These are phyloP conservation scores for Leccinellum albellum DNA, from an alignment of 768 basidiomycete genomes.

Conservation along the genomic window DNA sequence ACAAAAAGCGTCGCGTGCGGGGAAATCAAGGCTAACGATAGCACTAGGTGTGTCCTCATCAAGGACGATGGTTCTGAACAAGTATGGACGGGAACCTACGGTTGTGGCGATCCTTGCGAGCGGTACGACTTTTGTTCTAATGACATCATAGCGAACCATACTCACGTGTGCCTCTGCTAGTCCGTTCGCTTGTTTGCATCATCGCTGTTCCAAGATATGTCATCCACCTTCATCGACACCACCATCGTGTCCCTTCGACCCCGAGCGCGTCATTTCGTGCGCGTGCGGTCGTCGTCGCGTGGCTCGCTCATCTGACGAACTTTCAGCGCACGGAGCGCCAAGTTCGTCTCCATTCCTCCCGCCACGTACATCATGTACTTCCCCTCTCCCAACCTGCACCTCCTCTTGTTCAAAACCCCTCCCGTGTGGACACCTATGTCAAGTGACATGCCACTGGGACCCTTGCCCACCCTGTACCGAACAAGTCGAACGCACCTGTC, in stretches of 20 bases:
- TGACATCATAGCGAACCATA: background rate
- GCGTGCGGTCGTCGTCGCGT: slow-evolving; percentile 67
- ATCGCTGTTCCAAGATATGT: slow-evolving; percentile 70
- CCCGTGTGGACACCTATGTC: slow-evolving; percentile 74
- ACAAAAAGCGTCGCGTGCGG: slow-evolving; percentile 62
- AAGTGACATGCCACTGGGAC: slow-evolving; percentile 66
- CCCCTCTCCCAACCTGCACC: slow-evolving; percentile 78
- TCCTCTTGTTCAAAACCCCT: slow-evolving; percentile 64
- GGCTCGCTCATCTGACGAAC: slow-evolving; percentile 37
- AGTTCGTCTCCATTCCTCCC: slow-evolving; percentile 25
- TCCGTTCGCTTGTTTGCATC: slow-evolving; percentile 71
- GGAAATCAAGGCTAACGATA: slow-evolving; percentile 46
- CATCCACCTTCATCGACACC: slow-evolving; percentile 66
- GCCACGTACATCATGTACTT: slow-evolving; percentile 54
- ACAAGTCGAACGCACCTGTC: slow-evolving; percentile 70
- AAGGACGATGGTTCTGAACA: slow-evolving; percentile 34
- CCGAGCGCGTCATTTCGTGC: slow-evolving; percentile 63
- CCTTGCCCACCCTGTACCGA: slow-evolving; percentile 78
- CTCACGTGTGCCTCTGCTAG: slow-evolving; percentile 30
- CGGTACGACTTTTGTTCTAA: slow-evolving; percentile 35
- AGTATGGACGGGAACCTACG: slow-evolving; percentile 63
- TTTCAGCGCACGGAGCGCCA: background rate
- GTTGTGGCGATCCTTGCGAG: slow-evolving; percentile 59
- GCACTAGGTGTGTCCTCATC: slow-evolving; percentile 25
- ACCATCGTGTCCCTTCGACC: slow-evolving; percentile 69